A percentile compares a stretch with the other conserved stretches of the same genome.
Conservation (phyloP, 257 asterid genomes). For the Solanum habrochaites region DNA sequence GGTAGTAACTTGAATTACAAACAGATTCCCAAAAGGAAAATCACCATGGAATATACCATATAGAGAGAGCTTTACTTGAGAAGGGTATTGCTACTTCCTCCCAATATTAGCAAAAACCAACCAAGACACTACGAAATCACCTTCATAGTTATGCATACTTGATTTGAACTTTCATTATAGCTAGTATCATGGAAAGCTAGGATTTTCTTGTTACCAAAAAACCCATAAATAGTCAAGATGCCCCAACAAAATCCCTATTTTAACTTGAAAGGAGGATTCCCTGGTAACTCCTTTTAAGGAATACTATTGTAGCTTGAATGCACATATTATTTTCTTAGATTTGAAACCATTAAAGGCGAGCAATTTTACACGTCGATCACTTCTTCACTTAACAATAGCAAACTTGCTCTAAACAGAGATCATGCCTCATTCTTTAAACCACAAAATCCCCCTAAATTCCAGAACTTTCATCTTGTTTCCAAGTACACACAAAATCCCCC, state of each 20-base stretch:
- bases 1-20: neutral
- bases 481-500: neutral
- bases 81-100: neutral
- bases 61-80: neutral
- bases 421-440: neutral
- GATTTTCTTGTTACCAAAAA: neutral
- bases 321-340: neutral
- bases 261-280: neutral
- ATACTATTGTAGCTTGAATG: neutral
- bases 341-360: neutral
- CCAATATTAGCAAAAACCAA: neutral
- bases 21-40: neutral
- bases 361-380: neutral
- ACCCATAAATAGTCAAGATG: neutral
- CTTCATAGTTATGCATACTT: neutral
- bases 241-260: neutral
- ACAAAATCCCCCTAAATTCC: neutral
- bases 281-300: neutral
- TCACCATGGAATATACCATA: neutral
- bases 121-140: neutral
- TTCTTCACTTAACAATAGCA: neutral
- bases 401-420: neutral
- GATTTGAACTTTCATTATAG: neutral
- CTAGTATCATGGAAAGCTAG: neutral
- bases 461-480: neutral